Evolutionary conservation across 148 eudicot genomes (phyloP).

Genomic region (Persicaria tinctoria): DNA sequence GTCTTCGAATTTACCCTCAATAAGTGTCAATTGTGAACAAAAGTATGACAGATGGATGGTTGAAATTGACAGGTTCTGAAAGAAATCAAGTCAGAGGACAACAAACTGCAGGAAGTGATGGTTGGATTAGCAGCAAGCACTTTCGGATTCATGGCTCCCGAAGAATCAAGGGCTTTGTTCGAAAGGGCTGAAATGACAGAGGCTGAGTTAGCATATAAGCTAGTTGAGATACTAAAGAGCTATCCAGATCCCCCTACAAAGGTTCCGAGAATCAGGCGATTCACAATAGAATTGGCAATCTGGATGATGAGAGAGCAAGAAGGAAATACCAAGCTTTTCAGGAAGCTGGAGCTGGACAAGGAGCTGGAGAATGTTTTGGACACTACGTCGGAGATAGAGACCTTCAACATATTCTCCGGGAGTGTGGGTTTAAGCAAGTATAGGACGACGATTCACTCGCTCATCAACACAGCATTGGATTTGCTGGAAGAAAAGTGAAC

Average conservation of each 20-base stretch:
- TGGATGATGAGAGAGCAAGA: slow-evolving; percentile 70
- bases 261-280: slow-evolving; percentile 74
- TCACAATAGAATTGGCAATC: slow-evolving; percentile 70
- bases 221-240: slow-evolving; percentile 51
- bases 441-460: slow-evolving; percentile 42
- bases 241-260: slow-evolving; percentile 42
- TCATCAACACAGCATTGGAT: slow-evolving; percentile 51
- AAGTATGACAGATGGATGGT: not conserved
- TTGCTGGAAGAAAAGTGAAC: slow-evolving; percentile 24
- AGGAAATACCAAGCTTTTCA: slow-evolving; percentile 35
- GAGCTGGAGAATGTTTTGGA: slow-evolving; percentile 64
- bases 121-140: slow-evolving; percentile 70
- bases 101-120: slow-evolving; percentile 82
- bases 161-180: slow-evolving; percentile 48
- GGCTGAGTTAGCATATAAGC: slow-evolving; percentile 37
- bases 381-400: slow-evolving; percentile 78
- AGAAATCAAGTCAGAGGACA: slow-evolving; percentile 51
- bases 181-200: slow-evolving; percentile 36
- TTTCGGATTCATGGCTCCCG: slow-evolving; percentile 45
- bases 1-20: slow-evolving; percentile 16
- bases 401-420: slow-evolving; percentile 75
- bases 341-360: slow-evolving; percentile 39
- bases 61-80: slow-evolving; percentile 51
- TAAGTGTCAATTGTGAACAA: too few relatives aligned
- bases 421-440: slow-evolving; percentile 65